Percentiles rank a stretch among this genome's conserved stretches.
Conservation (phyloP, 352 stramenopile species). For the Phytophthora sp. region DNA sequence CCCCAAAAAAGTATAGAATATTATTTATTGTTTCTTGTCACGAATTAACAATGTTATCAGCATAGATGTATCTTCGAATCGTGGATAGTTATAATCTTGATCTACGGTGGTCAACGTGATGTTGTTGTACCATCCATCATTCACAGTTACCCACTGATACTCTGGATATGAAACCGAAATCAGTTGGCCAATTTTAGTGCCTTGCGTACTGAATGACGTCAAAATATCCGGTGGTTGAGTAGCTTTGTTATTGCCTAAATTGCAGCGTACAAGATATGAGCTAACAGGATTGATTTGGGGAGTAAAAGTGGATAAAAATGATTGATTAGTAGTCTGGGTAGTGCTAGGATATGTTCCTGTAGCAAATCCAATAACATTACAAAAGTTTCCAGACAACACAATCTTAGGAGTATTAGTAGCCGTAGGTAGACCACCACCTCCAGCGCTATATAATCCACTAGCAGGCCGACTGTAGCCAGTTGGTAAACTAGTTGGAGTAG, state of each 20-base stretch:
- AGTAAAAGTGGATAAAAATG: not conserved
- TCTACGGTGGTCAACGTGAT: not conserved
- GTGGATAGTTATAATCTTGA: not conserved
- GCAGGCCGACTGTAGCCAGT: not conserved
- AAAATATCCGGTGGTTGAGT: not conserved
- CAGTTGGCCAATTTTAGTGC: not conserved
- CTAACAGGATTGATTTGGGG: not conserved
- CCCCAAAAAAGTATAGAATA: not conserved
- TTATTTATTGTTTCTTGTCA: not conserved
- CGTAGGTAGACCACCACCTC: not conserved
- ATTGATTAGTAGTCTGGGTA: not conserved
- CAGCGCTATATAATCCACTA: not conserved
- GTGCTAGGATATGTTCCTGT: not conserved
- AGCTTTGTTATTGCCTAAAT: not conserved
- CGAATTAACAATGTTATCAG: not conserved
- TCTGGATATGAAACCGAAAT: not conserved
- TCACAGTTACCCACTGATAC: not conserved
- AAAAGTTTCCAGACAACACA: not conserved
- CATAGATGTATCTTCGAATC: not conserved
- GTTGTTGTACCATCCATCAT: not conserved
- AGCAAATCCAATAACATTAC: not conserved
- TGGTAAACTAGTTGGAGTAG: not conserved
- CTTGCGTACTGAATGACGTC: not conserved
- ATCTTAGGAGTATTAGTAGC: not conserved
- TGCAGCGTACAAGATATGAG: not conserved